Evolutionary conservation across 1,284 basidiomycete species (phyloP).

Genomic region (Cerrena zonata): DNA sequence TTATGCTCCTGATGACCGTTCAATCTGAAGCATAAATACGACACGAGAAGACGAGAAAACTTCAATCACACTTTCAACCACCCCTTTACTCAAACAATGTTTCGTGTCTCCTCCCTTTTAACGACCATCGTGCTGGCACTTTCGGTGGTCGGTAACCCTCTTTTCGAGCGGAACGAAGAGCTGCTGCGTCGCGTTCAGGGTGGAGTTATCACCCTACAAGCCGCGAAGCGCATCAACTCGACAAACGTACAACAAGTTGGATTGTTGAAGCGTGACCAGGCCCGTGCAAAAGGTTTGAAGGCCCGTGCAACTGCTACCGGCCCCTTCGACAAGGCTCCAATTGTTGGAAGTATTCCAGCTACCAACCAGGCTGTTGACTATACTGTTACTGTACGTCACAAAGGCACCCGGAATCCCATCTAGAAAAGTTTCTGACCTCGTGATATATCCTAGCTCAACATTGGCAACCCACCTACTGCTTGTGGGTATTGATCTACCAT

Average conservation of each 20-base stretch:
- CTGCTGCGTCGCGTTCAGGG: not conserved
- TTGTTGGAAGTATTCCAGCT: constrained; percentile 11
- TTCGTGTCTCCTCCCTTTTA: constrained; percentile 4
- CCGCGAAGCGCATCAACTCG: constrained; percentile 16
- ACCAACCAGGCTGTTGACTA: constrained; percentile 20
- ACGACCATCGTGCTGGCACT: constrained; percentile 6
- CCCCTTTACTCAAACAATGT: constrained; percentile 3
- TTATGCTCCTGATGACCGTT: not conserved
- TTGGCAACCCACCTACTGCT: constrained; percentile 16
- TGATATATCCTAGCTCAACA: constrained; percentile 13
- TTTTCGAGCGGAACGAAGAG: not conserved
- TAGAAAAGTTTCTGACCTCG: no score
- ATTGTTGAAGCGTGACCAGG: constrained; percentile 12
- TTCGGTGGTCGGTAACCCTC: constrained; percentile 5
- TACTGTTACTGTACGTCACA: constrained; percentile 15
- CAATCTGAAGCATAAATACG: not conserved
- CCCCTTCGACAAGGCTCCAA: not conserved
- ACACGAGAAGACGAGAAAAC: not conserved
- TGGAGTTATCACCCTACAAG: constrained; percentile 9
- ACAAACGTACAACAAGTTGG: constrained; percentile 4
- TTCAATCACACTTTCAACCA: not conserved
- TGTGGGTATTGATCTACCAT: constrained; percentile 10
- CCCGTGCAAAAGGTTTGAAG: constrained; percentile 14
- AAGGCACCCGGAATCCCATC: no score
- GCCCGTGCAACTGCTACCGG: constrained; percentile 1